Evolutionary conservation across 192 early-diverging fungal species (phyloP).

Genomic region (Rhizophagus prolifer): DNA sequence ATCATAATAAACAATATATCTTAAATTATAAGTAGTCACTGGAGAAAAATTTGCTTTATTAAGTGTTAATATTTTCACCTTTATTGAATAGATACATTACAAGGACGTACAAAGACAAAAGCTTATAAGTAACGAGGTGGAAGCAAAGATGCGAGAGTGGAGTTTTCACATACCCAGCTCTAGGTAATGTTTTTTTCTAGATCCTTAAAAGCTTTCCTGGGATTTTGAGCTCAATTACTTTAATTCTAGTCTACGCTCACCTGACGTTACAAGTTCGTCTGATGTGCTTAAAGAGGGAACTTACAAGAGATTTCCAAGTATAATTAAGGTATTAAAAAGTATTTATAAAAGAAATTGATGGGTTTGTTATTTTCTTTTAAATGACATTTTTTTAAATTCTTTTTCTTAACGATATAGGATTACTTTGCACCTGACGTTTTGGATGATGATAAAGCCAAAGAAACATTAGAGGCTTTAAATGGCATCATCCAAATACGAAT

Average conservation of each 20-base stretch:
- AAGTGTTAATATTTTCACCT: background rate
- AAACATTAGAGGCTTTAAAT: slow-evolving; percentile 63
- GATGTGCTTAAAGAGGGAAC: slow-evolving; percentile 84
- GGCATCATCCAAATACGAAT: slow-evolving; percentile 73
- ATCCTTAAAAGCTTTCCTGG: no score
- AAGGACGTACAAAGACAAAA: background rate
- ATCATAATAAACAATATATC: no score
- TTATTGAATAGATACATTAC: slow-evolving; percentile 3
- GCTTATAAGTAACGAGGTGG: background rate
- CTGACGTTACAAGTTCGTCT: slow-evolving; percentile 78
- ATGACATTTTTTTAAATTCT: background rate
- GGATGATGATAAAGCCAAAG: slow-evolving; percentile 55
- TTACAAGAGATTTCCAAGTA: slow-evolving; percentile 75
- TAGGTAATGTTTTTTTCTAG: background rate
- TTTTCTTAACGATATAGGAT: slow-evolving; percentile 34
- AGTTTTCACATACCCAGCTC: background rate
- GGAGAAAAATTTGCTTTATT: background rate
- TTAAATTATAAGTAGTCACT: no score
- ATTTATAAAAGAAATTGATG: no score
- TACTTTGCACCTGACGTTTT: slow-evolving; percentile 58
- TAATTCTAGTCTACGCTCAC: slow-evolving; percentile 29
- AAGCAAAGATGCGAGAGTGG: background rate
- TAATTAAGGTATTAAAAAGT: slow-evolving; percentile 58
- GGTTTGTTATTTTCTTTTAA: background rate
- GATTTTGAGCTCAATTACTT: background rate